Conservation (phyloP, 192 early-diverging fungal genomes). For the Backusella mclennaniae region DNA sequence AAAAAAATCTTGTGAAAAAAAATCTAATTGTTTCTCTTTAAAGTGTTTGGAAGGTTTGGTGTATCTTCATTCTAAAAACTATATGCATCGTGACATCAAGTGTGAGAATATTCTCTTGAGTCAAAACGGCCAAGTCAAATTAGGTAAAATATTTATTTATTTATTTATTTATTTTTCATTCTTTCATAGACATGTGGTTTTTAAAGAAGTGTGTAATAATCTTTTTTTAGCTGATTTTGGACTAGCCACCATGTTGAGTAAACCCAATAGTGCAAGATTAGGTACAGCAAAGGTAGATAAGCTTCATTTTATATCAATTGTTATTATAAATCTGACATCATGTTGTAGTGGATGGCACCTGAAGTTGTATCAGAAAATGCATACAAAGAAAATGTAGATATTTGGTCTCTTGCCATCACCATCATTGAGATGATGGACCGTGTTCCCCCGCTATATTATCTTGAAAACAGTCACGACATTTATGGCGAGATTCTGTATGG, state of each 20-base stretch:
- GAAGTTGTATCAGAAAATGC: conserved; percentile 38
- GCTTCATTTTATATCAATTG: not conserved
- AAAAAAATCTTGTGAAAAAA: not conserved
- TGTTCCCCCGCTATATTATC: conserved; percentile 39
- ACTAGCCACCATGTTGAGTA: conserved; percentile 26
- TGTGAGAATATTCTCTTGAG: conserved; percentile 43
- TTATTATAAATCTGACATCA: not conserved
- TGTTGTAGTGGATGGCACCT: conserved; percentile 42
- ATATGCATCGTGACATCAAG: conserved; percentile 52
- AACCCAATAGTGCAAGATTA: conserved; percentile 21
- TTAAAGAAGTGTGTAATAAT: not conserved
- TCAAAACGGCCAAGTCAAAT: conserved; percentile 40
- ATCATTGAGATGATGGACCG: conserved; percentile 47
- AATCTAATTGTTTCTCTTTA: not conserved
- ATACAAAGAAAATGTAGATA: conserved; percentile 48
- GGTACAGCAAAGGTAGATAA: conserved; percentile 35
- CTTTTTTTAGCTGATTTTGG: conserved; percentile 27
- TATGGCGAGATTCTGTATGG: conserved; percentile 33
- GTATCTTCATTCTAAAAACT: conserved; percentile 42
- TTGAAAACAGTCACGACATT: conserved; percentile 34
- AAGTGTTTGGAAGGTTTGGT: conserved; percentile 41
- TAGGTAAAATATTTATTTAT: conserved; percentile 27
- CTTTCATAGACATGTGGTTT: not conserved
- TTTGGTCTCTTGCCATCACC: conserved; percentile 47
- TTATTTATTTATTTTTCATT: not conserved